Evolutionary conservation across 345 rosid genomes (phyloP), one percentile per base, ranked within the genome.

Genomic region (Citrus unshiu): DNA sequence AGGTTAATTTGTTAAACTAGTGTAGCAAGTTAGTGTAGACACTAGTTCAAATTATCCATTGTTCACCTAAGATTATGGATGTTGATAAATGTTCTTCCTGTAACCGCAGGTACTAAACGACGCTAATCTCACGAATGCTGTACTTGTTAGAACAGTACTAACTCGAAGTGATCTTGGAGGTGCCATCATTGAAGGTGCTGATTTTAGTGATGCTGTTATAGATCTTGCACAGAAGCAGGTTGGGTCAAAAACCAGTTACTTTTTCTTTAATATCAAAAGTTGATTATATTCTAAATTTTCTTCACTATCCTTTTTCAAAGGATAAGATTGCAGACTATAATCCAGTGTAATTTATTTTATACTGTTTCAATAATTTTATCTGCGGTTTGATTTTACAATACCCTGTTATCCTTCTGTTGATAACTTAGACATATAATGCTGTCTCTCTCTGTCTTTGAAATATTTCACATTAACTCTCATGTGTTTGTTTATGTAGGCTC

Each of bases 141-240:
- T 95, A 64, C 92, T 92, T 1, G 97, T 84, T 39, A 88, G 98
- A 74, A 79, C 98, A 1, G 99, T 93, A 39, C 89, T 93, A 60
- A 95, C 98, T 19, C 93, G 99, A 24, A 95, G 96, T 79, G 99
- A 95, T 80, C 96, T 95, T 19, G 98, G 97, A 25, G 95, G 97
- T 81, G 98, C 98, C 51, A 74, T 80, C 14, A 91, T 95, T 67
- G 94, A 90, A 82, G 99, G 99, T 59, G 99, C 99, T 37, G 98
- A 95, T 83, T 95, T 92, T 85, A 93, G 98, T 81, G 99, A 95
- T 80, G 97, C 98, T 67, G 98, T 95, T 73, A 62, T 95, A 51
- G 99, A 92, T 81, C 98, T 93, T 85, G 79, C 92, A 24, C 97
- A 92, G 75, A 95, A 93, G 83, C 96, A 91, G 95, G 98, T 93